These are phyloP conservation scores for Kondoa malvinella DNA, from an alignment of 768 basidiomycete genomes.

Conservation along the genomic window DNA sequence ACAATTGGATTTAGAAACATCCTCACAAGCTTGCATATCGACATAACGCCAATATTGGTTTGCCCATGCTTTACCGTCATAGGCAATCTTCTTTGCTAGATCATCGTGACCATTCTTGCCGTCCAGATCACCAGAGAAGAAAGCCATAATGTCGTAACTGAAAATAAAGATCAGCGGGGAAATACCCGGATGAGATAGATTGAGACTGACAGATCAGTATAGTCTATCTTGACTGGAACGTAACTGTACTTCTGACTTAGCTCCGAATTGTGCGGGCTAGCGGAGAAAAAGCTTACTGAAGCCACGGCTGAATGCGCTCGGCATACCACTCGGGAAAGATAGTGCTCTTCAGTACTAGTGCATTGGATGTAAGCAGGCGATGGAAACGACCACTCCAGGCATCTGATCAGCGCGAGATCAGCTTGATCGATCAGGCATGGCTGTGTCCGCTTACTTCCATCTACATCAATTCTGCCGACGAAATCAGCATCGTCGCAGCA, in stretches of 20 bases:
- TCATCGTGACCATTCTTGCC: constrained; percentile 48
- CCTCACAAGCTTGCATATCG: constrained; percentile 29
- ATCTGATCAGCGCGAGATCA: constrained; percentile 6
- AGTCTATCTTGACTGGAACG: constrained; percentile 29
- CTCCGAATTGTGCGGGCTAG: neutral
- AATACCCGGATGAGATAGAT: neutral
- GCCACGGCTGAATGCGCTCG: constrained; percentile 87
- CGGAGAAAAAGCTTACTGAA: constrained; percentile 25
- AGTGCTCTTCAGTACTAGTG: constrained; percentile 16
- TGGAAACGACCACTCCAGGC: constrained; percentile 28
- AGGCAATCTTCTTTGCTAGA: constrained; percentile 43
- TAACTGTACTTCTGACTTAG: constrained; percentile 16
- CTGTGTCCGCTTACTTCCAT: constrained; percentile 75
- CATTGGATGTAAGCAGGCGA: constrained; percentile 21
- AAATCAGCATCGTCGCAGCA: constrained; percentile 30
- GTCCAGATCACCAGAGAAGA: constrained; percentile 51
- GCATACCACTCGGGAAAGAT: constrained; percentile 60
- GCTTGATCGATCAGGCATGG: constrained; percentile 35
- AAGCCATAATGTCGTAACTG: constrained; percentile 51
- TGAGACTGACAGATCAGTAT: constrained; percentile 12
- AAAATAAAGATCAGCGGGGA: constrained; percentile 4
- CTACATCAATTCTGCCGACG: constrained; percentile 46
- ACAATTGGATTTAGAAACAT: neutral
- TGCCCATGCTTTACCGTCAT: constrained; percentile 35
- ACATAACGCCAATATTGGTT: constrained; percentile 24